phyloP scores from a whole-genome alignment of 805 yeast genomes.

The Ogataea salicorniae region DNA sequence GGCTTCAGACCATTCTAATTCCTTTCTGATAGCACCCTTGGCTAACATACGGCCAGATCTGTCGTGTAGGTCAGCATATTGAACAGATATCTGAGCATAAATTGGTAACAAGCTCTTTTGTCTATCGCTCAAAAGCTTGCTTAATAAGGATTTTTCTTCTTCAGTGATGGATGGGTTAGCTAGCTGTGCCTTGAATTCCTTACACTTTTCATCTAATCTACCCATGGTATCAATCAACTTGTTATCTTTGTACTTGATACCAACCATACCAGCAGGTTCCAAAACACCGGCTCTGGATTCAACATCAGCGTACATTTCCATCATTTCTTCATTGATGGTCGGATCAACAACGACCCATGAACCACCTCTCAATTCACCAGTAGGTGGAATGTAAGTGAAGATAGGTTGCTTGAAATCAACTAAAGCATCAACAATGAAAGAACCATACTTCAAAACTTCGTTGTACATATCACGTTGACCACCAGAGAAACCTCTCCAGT shows the following conservation, averaged over 20 bases:
- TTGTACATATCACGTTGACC: conserved; percentile 99
- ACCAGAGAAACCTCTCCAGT: conserved; percentile 99
- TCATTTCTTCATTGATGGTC: conserved; percentile 91
- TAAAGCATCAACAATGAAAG: conserved; percentile 94
- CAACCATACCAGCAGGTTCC: conserved; percentile 99
- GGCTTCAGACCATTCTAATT: conserved; percentile 77
- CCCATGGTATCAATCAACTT: conserved; percentile 87
- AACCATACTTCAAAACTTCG: conserved; percentile 95
- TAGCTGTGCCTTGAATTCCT: conserved; percentile 57
- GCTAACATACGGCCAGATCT: conserved; percentile 97
- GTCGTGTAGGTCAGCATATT: conserved; percentile 97
- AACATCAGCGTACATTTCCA: conserved; percentile 98
- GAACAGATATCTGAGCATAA: conserved; percentile 87
- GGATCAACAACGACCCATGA: conserved; percentile 99
- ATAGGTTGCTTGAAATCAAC: conserved; percentile 96
- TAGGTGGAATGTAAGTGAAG: conserved; percentile 95
- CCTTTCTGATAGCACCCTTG: conserved; percentile 84
- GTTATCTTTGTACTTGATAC: conserved; percentile 94
- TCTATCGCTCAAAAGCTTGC: conserved; percentile 67
- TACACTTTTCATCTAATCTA: conserved; percentile 77
- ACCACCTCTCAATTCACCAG: conserved; percentile 99
- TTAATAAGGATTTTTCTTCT: conserved; percentile 62
- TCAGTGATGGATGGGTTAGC: conserved; percentile 46
- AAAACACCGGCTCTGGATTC: conserved; percentile 96
- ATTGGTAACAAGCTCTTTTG: conserved; percentile 79